Conservation (phyloP, 441 rosid genomes). For the Eutrema salsugineum region DNA sequence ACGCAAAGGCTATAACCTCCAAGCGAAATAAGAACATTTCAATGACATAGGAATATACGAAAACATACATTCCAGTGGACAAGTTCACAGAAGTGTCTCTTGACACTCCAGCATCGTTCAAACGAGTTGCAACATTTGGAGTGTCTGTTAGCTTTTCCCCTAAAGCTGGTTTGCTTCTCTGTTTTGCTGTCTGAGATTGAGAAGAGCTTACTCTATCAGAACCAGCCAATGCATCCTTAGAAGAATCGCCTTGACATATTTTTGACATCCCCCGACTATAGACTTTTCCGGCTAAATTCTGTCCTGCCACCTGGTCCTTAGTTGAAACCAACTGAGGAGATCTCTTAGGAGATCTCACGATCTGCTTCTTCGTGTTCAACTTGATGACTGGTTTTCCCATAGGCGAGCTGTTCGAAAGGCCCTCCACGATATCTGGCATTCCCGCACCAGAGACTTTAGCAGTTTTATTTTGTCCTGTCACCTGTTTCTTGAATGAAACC, state of each 20-base stretch:
- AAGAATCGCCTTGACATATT: conserved; percentile 42
- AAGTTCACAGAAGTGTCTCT: conserved; percentile 44
- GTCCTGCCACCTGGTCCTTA: conserved; percentile 33
- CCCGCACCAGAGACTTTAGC: conserved; percentile 30
- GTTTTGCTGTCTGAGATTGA: conserved; percentile 43
- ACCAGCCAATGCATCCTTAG: conserved; percentile 38
- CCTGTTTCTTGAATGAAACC: conserved; percentile 33
- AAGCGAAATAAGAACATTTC: conserved; percentile 3
- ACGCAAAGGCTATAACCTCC: not conserved
- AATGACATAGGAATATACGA: conserved; percentile 10
- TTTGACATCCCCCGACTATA: conserved; percentile 37
- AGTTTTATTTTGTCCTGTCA: conserved; percentile 18
- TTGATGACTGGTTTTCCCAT: conserved; percentile 39
- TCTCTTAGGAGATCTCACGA: conserved; percentile 42
- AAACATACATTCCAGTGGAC: conserved; percentile 41
- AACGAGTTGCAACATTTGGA: conserved; percentile 43
- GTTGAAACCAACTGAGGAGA: conserved; percentile 42
- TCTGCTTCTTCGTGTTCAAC: conserved; percentile 35
- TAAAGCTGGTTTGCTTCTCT: conserved; percentile 44
- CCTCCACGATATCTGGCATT: conserved; percentile 33
- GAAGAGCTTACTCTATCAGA: conserved; percentile 37
- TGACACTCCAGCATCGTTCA: conserved; percentile 34
- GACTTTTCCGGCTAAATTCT: conserved; percentile 11
- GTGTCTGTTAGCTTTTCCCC: conserved; percentile 53
- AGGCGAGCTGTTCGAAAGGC: conserved; percentile 33